These are phyloP conservation scores for Achaetomium macrosporum DNA, from an alignment of 2,329 filamentous ascomycete genomes.

Conservation along the genomic window DNA sequence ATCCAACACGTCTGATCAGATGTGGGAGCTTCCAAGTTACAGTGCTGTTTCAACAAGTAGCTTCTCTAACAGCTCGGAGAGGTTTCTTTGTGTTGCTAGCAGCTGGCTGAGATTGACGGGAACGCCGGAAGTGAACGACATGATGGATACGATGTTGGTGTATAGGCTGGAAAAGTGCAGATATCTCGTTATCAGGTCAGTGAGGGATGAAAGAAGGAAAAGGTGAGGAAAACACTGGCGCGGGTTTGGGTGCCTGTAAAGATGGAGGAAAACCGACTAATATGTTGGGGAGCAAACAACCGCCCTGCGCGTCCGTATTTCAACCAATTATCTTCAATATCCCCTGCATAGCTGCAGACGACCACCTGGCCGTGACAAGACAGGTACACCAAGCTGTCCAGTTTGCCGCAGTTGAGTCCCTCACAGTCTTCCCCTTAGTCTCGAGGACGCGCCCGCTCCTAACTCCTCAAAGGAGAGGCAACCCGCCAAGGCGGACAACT, in stretches of 20 bases:
- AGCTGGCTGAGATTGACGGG: background rate
- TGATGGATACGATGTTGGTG: background rate
- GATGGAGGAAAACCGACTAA: background rate
- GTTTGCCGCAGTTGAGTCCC: too few species aligned
- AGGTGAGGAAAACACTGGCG: background rate
- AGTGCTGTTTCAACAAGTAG: too few species aligned
- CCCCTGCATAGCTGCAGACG: too few species aligned
- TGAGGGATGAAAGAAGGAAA: background rate
- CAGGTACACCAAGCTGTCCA: too few species aligned
- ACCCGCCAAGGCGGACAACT: too few species aligned
- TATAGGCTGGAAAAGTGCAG: too few species aligned
- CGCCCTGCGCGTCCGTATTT: background rate
- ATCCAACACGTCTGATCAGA: too few species aligned
- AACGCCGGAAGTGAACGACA: background rate
- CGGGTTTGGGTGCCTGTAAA: background rate
- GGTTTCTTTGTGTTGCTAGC: background rate
- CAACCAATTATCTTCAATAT: background rate
- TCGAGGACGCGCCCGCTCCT: too few species aligned
- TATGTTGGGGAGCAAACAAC: background rate
- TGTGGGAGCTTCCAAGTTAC: too few species aligned
- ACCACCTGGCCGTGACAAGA: too few species aligned
- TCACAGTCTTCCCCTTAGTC: too few species aligned
- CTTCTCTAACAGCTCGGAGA: constrained; percentile 1
- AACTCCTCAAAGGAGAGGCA: too few species aligned
- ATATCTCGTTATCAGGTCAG: background rate